Evolutionary conservation across 352 stramenopile genomes (phyloP).

Genomic region (Pythium plurisporium): DNA sequence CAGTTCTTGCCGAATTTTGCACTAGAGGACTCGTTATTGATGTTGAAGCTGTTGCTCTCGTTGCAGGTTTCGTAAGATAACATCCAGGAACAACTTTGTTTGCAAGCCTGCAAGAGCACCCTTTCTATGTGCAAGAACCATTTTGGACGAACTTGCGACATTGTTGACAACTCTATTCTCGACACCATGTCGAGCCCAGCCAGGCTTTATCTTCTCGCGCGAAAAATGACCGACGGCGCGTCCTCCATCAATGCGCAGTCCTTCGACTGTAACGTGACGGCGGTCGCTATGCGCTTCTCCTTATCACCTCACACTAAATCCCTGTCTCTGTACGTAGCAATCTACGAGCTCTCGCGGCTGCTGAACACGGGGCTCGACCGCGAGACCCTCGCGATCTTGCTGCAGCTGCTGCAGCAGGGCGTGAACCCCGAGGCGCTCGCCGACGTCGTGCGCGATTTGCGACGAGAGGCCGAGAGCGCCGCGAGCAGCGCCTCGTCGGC

Average conservation of each 20-base stretch:
- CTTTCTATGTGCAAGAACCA: too few relatives aligned
- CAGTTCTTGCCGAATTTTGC: too few relatives aligned
- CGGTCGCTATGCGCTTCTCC: background rate
- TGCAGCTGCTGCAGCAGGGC: slow-evolving; percentile 85
- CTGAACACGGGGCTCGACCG: slow-evolving; percentile 89
- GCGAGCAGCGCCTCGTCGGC: background rate
- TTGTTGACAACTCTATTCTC: too few relatives aligned
- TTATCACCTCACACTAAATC: background rate
- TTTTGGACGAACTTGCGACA: too few relatives aligned
- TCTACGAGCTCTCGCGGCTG: slow-evolving; percentile 88
- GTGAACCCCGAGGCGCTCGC: slow-evolving; percentile 89
- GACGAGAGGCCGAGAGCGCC: slow-evolving; percentile 45
- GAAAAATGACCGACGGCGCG: slow-evolving; percentile 16
- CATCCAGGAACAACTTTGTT: too few relatives aligned
- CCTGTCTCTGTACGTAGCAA: slow-evolving; percentile 32
- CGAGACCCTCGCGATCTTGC: slow-evolving; percentile 84
- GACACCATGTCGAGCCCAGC: too few relatives aligned
- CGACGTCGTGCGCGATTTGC: slow-evolving; percentile 87
- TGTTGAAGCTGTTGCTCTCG: too few relatives aligned
- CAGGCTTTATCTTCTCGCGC: background rate
- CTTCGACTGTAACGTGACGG: slow-evolving; percentile 14
- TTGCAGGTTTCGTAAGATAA: too few relatives aligned
- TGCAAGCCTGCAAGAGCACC: too few relatives aligned
- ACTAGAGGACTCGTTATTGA: too few relatives aligned
- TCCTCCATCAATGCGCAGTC: slow-evolving; percentile 16